Percentiles rank a stretch among this genome's conserved stretches.
These are phyloP conservation scores for Phytopythium delawarense DNA, from an alignment of 352 stramenopile species.

Conservation along the genomic window DNA sequence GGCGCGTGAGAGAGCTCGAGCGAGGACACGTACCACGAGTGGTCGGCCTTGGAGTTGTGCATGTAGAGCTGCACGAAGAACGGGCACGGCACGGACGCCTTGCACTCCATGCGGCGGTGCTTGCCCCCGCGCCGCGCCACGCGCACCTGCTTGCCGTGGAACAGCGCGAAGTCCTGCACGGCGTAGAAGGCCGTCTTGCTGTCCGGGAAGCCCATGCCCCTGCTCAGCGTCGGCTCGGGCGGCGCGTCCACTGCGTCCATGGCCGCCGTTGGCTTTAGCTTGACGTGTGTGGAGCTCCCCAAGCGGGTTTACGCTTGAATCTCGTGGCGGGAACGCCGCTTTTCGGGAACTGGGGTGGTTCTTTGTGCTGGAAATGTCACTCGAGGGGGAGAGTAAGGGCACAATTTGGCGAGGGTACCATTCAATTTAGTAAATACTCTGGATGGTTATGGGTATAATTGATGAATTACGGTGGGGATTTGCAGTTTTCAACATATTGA, in stretches of 20 bases:
- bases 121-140: constrained; percentile 54
- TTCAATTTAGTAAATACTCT: neutral
- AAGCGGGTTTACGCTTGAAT: neutral
- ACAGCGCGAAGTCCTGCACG: constrained; percentile 61
- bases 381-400: neutral
- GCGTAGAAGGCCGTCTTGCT: constrained; percentile 45
- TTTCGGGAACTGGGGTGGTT: neutral
- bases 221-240: constrained; percentile 21
- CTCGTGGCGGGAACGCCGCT: neutral
- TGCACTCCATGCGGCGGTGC: constrained; percentile 51
- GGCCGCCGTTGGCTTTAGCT: neutral
- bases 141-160: constrained; percentile 52
- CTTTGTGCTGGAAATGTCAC: neutral
- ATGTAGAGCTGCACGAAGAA: constrained; percentile 72
- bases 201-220: constrained; percentile 43
- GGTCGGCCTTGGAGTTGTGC: constrained; percentile 48
- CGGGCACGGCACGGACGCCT: constrained; percentile 28
- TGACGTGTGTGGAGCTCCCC: neutral
- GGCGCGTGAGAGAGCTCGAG: constrained; percentile 33
- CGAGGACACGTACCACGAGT: constrained; percentile 62
- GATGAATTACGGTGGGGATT: neutral
- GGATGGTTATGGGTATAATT: neutral
- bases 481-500: neutral
- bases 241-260: neutral
- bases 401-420: neutral